Evolutionary conservation across 306 rosid genomes (phyloP), one percentile per base, ranked within the genome.

Genomic region (Hippophae tibetana): DNA sequence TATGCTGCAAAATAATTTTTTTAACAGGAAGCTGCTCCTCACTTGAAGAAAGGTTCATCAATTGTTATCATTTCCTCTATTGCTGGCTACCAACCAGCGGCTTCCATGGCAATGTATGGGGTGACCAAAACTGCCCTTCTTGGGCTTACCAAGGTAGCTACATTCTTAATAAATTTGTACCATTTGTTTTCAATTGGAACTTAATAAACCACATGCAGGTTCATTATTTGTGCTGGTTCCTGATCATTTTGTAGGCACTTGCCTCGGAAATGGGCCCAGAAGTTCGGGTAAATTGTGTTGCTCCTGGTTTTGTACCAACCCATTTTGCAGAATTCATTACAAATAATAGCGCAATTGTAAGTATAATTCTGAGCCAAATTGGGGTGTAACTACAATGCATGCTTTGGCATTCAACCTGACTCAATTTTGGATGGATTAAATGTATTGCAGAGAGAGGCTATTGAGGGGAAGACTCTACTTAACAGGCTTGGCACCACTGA

Each of bases 41-140:
- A 88, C 85, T 49, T 92, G 86, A 62, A 54, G 11, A 85, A 75
- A 53, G 94, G 94, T 52, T 88, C 99, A 58, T 80, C 99, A 6
- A 90, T 92, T 7, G 81, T 92, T 68, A 55, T 92, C 38, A 77
- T 92, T 75, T 92, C 99, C 56, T 92, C 99, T 10, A 84, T 92
- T 41, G 68, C 87, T 23, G 97, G 79, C 52, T 93, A 9, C 81
- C 46, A 84, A 18, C 97, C 97, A n/a, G 76, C 84, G 7, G 43
- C 86, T 64, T 14, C 86, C 68, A 57, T 88, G 95, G 95, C 97
- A 71, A 86, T 93, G 99, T 93, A 93, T 74, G 99, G 97, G 43
- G 99, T 93, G 65, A 88, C 99, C 65, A 93, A 93, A 76, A 93
- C 99, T 10, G 97, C 97, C 45, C 99, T 93, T 57, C 68, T 93